Base-by-base conservation (phyloP, 345 rosid genomes). In the Syzygium grande region DNA sequence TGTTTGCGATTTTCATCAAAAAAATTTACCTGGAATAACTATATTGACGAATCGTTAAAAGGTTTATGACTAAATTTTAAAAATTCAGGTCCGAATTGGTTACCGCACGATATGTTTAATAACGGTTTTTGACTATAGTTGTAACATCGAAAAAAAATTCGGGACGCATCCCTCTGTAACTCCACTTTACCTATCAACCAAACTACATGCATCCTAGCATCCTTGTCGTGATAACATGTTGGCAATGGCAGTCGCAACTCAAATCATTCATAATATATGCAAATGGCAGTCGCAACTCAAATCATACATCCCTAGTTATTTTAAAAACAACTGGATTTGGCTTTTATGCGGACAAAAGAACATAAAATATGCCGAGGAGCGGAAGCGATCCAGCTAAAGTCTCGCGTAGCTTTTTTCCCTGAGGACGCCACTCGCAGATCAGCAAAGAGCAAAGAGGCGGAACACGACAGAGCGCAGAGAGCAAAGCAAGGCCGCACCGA, bases 1-100 rank as follows among this genome's bases (percentile, higher is more conserved):
- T 0, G 0, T 8, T 10, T 29, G 1, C 5, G 11, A 30, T 4
- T 19, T 53, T 7, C 6, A 3, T 0, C 1, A 0, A 29, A 29
- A 29, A 29, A n/a, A 29, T 7, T 7, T 0, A 1, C 0, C 14
- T 3, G 10, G 2, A 63, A 58, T 23, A 23, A n/a, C 0, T 13
- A 6, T 5, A 63, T 3, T 1, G 0, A 3, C 2, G 14, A n/a
- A 63, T 63, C 5, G 2, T 29, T 0, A 63, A 14, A 63, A 63
- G 11, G 0, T 0, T 14, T 63, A 63, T 7, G 1, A 14, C 21
- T 63, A 29, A 63, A 63, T 29, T 3, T n/a, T 13, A 3, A 29
- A 7, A 15, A 29, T 29, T 7, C 14, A 4, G 6, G n/a, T 2
- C 1, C 1, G 0, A 5, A 0, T 16, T 17, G 3, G 6, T 11